A percentile compares a stretch with the other conserved stretches of the same genome.
Conservation (phyloP, 768 basidiomycete genomes). For the Russula foetens region DNA sequence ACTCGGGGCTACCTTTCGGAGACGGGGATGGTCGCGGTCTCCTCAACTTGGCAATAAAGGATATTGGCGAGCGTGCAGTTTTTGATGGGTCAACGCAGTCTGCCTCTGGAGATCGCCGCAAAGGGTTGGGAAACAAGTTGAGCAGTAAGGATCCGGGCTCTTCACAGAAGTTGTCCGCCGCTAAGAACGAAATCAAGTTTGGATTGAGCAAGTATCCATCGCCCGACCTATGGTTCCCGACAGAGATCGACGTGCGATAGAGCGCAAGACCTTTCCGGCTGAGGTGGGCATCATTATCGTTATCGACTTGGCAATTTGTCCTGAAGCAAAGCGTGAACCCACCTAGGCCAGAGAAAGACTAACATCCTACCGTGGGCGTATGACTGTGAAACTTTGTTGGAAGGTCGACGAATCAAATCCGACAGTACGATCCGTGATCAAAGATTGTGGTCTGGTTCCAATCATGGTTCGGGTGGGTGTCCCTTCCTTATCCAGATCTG, state of each 20-base stretch:
- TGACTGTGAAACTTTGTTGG: slow-evolving; percentile 85
- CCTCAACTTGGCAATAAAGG: slow-evolving; percentile 66
- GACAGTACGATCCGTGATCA: slow-evolving; percentile 52
- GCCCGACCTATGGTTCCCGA: slow-evolving; percentile 83
- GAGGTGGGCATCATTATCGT: slow-evolving; percentile 51
- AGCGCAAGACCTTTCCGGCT: slow-evolving; percentile 77
- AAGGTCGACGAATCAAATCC: slow-evolving; percentile 59
- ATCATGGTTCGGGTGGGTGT: slow-evolving; percentile 93
- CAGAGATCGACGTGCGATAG: slow-evolving; percentile 62
- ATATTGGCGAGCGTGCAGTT: slow-evolving; percentile 87
- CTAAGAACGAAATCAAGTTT: slow-evolving; percentile 45
- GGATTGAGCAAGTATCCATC: slow-evolving; percentile 82
- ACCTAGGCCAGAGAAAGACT: slow-evolving; percentile 84
- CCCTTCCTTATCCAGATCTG: not conserved
- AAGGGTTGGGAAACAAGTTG: slow-evolving; percentile 76
- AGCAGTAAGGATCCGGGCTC: slow-evolving; percentile 48
- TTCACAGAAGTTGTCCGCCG: slow-evolving; percentile 7
- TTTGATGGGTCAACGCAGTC: slow-evolving; percentile 67
- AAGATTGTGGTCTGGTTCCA: slow-evolving; percentile 88
- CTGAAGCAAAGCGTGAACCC: not conserved
- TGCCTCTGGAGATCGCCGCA: slow-evolving; percentile 43
- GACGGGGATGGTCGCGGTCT: slow-evolving; percentile 76
- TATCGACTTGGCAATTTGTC: not conserved
- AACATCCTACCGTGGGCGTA: slow-evolving; percentile 84
- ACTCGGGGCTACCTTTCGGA: slow-evolving; percentile 68